Percentiles rank a stretch among this genome's conserved stretches.
Conservation (phyloP, 2,329 filamentous ascomycete genomes). For the Teratosphaeria gauchensis region DNA sequence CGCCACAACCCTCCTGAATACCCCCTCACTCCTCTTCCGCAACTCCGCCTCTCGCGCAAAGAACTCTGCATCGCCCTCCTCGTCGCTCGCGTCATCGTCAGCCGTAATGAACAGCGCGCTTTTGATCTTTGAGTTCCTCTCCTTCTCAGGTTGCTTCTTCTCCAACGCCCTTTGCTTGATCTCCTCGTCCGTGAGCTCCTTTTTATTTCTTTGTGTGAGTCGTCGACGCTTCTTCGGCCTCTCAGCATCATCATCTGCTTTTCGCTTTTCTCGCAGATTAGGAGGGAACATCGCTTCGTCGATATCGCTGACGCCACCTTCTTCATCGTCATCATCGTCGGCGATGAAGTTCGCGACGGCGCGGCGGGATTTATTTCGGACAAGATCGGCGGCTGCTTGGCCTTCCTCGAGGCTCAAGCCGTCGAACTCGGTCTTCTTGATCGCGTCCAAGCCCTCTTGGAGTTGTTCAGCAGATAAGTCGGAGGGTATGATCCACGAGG, state of each 20-base stretch:
- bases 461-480: conserved; percentile 55
- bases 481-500: conserved; percentile 68
- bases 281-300: conserved; percentile 22
- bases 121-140: conserved; percentile 72
- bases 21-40: conserved; percentile 45
- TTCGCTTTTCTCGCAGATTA: conserved; percentile 17
- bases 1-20: conserved; percentile 40
- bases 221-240: conserved; percentile 53
- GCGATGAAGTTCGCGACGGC: conserved; percentile 48
- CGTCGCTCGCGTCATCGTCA: conserved; percentile 83
- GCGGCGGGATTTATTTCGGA: conserved; percentile 56
- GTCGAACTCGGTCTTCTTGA: conserved; percentile 68
- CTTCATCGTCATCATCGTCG: conserved; percentile 36
- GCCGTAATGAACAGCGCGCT: conserved; percentile 71
- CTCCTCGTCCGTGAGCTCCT: conserved; percentile 55
- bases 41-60: conserved; percentile 65
- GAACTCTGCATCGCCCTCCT: conserved; percentile 62
- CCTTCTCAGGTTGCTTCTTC: conserved; percentile 59
- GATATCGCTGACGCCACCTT: conserved; percentile 7
- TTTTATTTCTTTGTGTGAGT: conserved; percentile 38
- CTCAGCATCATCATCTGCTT: conserved; percentile 24
- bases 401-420: conserved; percentile 71
- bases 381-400: conserved; percentile 62
- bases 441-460: conserved; percentile 57
- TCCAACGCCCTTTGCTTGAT: conserved; percentile 50